Percentiles rank a stretch among this genome's conserved stretches.
These are phyloP conservation scores for Peziza echinospora DNA, from an alignment of 495 filamentous ascomycete species.

Conservation along the genomic window DNA sequence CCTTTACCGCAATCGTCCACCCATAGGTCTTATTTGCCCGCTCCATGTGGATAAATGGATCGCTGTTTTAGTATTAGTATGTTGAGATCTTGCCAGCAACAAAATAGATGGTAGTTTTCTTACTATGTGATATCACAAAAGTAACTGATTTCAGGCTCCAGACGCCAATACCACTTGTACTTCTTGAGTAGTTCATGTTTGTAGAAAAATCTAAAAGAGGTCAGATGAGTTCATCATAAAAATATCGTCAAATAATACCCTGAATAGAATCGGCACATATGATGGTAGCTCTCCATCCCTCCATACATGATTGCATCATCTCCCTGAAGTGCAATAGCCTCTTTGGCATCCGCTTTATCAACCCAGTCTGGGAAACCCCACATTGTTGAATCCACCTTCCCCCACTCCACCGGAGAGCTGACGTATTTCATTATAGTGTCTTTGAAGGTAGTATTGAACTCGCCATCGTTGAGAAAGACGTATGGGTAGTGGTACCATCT, in stretches of 20 bases:
- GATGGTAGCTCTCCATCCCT: constrained; percentile 96
- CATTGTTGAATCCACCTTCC: constrained; percentile 72
- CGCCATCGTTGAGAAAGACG: constrained; percentile 94
- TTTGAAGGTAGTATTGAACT: constrained; percentile 87
- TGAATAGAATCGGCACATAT: constrained; percentile 97
- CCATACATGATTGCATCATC: constrained; percentile 99
- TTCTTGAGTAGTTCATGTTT: constrained; percentile 88
- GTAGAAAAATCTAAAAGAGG: constrained; percentile 60
- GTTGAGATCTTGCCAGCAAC: no score
- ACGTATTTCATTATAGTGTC: constrained; percentile 78
- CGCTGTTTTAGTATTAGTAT: no score
- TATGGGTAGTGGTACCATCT: constrained; percentile 98
- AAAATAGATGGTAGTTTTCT: constrained; percentile 22
- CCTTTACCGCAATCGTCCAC: constrained; percentile 97
- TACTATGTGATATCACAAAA: constrained; percentile 99
- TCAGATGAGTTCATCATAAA: neutral
- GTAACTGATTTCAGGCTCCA: constrained; percentile 99
- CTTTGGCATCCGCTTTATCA: constrained; percentile 76
- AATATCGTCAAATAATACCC: constrained; percentile 26
- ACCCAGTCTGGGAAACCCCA: constrained; percentile 98
- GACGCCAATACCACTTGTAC: constrained; percentile 99
- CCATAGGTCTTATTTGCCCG: constrained; percentile 92
- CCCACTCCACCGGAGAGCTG: constrained; percentile 68
- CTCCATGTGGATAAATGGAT: constrained; percentile 88
- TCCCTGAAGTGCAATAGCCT: constrained; percentile 86